Evolutionary conservation across 2,329 filamentous ascomycete genomes (phyloP), one percentile per base, ranked within the genome.

Genomic region (Talaromyces sp.): DNA sequence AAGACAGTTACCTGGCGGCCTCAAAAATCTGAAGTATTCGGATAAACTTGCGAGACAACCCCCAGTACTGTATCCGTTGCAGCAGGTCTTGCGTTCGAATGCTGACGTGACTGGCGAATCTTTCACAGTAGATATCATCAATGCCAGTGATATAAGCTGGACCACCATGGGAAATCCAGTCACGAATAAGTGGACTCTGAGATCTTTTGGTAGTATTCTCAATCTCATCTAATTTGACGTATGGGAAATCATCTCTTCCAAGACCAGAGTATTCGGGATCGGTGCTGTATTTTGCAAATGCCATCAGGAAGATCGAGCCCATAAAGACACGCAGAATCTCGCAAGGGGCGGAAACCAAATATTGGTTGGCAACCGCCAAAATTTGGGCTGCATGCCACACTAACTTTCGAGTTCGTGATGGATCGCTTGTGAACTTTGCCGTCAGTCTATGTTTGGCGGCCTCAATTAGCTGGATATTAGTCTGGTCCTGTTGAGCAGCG

Each of bases 311-410:
- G 45, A 63, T 58, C 22, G 50, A 63, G 1, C 61, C 61, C 61
- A 63, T 63, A 33, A 63, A 63, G 16, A 63, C 52, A n/a, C 61
- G 52, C 19, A 63, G 24, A 22, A 63, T 63, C 39, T 63, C 61
- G 50, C 61, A 63, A 24, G 61, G 52, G n/a, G 61, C 61, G 4
- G 61, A 63, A 19, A 63, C 61, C 4, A 63, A 24, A 13, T 63
- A 63, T 58, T 63, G 50, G 22, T 58, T 31, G 31, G 61, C 61
- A 63, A 48, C 35, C 9, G 50, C 61, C 27, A 63, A 19, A 8
- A 63, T 63, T 19, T 63, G 61, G 9, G 61, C 61, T 41, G 52
- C 61, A 35, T 63, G 61, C 61, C 61, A 63, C 3, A 63, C 61
- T 8, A 58, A 8, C 10, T 63, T 63, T 24, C 61, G 61, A 27